phyloP scores from a whole-genome alignment of 352 stramenopile species.

The Pythium pyrilobum region DNA sequence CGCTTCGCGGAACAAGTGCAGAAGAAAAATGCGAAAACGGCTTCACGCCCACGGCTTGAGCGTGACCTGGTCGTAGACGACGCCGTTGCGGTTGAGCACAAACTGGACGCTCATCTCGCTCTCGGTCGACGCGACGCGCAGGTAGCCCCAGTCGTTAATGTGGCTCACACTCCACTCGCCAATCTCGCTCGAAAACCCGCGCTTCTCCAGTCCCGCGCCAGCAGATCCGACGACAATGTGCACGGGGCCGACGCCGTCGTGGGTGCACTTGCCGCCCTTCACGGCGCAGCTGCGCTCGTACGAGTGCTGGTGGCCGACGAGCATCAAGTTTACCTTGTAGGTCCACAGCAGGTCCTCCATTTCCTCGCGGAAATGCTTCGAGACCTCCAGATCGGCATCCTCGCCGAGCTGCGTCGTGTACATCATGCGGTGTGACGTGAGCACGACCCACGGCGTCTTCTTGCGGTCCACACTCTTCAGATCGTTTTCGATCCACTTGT shows the following conservation, averaged over 20 bases:
- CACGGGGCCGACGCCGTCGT: conserved; percentile 65
- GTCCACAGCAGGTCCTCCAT: conserved; percentile 87
- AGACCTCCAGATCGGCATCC: conserved; percentile 60
- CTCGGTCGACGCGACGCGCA: conserved; percentile 58
- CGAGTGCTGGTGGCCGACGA: conserved; percentile 91
- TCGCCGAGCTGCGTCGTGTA: conserved; percentile 79
- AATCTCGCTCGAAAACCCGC: conserved; percentile 58
- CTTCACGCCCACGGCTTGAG: conserved; percentile 42
- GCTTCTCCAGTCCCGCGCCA: conserved; percentile 61
- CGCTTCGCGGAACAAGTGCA: too few species aligned
- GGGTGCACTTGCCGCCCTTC: conserved; percentile 58
- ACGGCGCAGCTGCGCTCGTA: conserved; percentile 90
- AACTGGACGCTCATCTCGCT: conserved; percentile 71
- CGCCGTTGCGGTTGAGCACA: conserved; percentile 73
- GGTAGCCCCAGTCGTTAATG: conserved; percentile 73
- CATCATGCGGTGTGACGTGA: conserved; percentile 91
- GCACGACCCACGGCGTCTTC: conserved; percentile 89
- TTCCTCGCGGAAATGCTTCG: conserved; percentile 77
- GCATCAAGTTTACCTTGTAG: conserved; percentile 88
- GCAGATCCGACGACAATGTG: conserved; percentile 86
- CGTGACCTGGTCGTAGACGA: conserved; percentile 74
- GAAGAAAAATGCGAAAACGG: too few species aligned
- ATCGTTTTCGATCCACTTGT: conserved; percentile 86
- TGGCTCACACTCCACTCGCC: conserved; percentile 79
- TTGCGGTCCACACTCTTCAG: conserved; percentile 76